Percentiles rank a stretch among this genome's conserved stretches.
phyloP scores from a whole-genome alignment of 2,329 filamentous ascomycete species.

The Scleromitrula shiraiana region DNA sequence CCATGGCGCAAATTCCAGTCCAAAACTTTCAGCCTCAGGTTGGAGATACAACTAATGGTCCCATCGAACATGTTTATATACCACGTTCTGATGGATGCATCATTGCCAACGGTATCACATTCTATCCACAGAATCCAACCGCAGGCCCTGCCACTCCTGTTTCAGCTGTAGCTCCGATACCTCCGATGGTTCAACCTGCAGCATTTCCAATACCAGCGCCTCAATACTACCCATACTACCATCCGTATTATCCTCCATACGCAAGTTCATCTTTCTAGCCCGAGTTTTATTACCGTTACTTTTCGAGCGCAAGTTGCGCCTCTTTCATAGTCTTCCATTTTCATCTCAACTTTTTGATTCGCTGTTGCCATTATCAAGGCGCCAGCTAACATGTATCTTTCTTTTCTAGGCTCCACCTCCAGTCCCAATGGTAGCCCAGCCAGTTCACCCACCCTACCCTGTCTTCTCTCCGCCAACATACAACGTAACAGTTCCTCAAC shows the following conservation, averaged over 20 bases:
- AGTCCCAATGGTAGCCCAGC: too few relatives aligned
- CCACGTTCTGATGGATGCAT: slow-evolving; percentile 34
- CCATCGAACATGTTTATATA: slow-evolving; percentile 46
- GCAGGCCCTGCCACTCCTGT: neutral
- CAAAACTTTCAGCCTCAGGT: slow-evolving; percentile 51
- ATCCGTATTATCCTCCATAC: neutral
- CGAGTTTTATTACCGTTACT: neutral
- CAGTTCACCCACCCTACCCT: neutral
- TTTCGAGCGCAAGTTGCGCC: neutral
- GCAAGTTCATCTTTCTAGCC: neutral
- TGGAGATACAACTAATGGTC: slow-evolving; percentile 48
- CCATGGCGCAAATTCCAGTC: slow-evolving; percentile 33
- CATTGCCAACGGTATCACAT: slow-evolving; percentile 17
- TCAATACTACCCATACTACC: too few relatives aligned
- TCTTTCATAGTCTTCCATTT: neutral
- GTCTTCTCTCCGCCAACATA: neutral
- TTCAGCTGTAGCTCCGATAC: neutral
- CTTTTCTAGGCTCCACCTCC: neutral
- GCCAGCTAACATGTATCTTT: neutral
- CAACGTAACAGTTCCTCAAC: too few relatives aligned
- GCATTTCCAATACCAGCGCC: neutral
- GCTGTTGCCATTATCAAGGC: too few relatives aligned
- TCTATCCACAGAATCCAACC: slow-evolving; percentile 9
- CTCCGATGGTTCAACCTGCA: neutral
- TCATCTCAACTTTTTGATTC: neutral